Base-by-base conservation (phyloP, 2,329 filamentous ascomycete genomes). In the Fusarium oxysporum region DNA sequence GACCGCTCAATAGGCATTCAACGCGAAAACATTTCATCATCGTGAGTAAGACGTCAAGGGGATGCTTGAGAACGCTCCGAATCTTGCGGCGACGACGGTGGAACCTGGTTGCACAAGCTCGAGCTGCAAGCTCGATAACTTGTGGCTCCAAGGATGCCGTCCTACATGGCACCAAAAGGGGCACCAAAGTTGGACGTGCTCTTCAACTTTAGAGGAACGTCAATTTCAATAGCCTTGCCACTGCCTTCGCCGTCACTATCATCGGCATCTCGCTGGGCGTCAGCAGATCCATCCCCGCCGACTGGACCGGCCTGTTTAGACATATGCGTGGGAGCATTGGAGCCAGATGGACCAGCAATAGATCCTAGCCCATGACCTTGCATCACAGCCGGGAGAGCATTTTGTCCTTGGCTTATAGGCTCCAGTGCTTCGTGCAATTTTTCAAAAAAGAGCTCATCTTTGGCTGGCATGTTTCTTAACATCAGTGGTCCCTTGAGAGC, bases 371-470 rank as follows among this genome's bases (percentile, higher is more conserved):
- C 78, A 30, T 81, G 82, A 32, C 61, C 60, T 50, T 79, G 79
- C 70, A 84, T 77, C 40, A 83, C 83, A 17, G 85, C 84, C 2
- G 87, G 87, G 1, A 86, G 80, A 3, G 84, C 82, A 41, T 87
- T 84, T 25, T 84, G 80, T 19, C 83, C 84, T 58, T 82, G 84
- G 62, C 84, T 84, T 45, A 87, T 85, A 44, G 85, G 83, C 64
- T 87, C 83, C 5, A 90, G 82, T 76, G 86, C 89, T 75, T 87
- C 83, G 41, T 86, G 84, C 21, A 90, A 78, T 65, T 81, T 81
- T 48, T 81, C 81, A 55, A 87, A 85, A 70, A 90, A 90, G 28
- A 86, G 80, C 72, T 89, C 88, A 65, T 90, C 88, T 54, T 88
- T 83, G 3, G 86, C 86, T 2, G 87, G 87, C 65, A 87, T 86